These are phyloP conservation scores for Ustilago sp. DNA, from an alignment of 1,284 basidiomycete genomes.

Conservation along the genomic window DNA sequence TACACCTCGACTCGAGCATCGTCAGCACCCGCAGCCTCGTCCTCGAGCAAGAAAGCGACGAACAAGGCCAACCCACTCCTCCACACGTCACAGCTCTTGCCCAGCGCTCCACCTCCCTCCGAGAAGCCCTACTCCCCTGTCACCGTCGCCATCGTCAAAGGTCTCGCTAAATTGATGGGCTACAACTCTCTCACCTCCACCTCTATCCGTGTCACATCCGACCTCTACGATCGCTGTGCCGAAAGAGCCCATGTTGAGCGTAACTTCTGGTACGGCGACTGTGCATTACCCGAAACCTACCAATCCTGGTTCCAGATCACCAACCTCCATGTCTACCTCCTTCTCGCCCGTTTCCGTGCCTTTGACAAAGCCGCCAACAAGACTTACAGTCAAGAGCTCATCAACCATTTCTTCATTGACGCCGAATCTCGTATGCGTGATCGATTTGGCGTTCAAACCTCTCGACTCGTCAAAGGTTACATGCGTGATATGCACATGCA, in stretches of 20 bases:
- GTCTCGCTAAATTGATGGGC: conserved; percentile 72
- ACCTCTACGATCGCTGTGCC: conserved; percentile 73
- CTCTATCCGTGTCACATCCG: conserved; percentile 73
- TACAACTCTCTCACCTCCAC: conserved; percentile 73
- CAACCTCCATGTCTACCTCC: conserved; percentile 91
- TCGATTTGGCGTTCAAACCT: conserved; percentile 80
- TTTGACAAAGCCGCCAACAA: conserved; percentile 78
- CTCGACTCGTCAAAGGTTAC: conserved; percentile 83
- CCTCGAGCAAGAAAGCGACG: neutral
- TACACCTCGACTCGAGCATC: conserved; percentile 22
- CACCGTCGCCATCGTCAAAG: conserved; percentile 63
- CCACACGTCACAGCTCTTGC: conserved; percentile 58
- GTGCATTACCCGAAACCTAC: conserved; percentile 88
- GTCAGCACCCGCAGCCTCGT: neutral
- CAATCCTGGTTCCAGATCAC: conserved; percentile 98
- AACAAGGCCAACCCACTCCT: conserved; percentile 24
- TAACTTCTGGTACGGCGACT: conserved; percentile 73
- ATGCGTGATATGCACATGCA: conserved; percentile 91
- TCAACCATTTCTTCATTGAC: conserved; percentile 97
- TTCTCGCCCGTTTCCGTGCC: conserved; percentile 86
- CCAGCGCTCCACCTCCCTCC: conserved; percentile 51
- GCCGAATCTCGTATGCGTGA: conserved; percentile 87
- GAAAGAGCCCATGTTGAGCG: conserved; percentile 70
- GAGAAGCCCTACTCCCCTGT: conserved; percentile 49
- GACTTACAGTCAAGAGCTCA: conserved; percentile 81